Percentiles rank a stretch among this genome's conserved stretches.
phyloP scores from a whole-genome alignment of 495 filamentous ascomycete genomes.

The Letharia columbiana region DNA sequence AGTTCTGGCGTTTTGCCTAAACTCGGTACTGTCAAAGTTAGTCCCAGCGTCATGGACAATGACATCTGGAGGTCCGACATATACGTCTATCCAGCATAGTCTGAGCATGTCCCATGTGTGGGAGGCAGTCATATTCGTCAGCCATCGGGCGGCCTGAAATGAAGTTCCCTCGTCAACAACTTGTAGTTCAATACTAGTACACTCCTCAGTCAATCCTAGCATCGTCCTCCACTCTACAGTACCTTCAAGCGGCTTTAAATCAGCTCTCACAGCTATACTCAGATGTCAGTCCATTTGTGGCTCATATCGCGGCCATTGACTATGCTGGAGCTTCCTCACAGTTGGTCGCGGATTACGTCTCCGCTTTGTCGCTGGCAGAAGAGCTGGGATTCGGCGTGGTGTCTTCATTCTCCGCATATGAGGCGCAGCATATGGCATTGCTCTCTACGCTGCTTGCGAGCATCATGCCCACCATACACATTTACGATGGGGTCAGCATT shows the following conservation, averaged over 20 bases:
- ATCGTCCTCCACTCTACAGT: slow-evolving; percentile 68
- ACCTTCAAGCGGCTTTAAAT: slow-evolving; percentile 76
- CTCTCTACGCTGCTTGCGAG: slow-evolving; percentile 76
- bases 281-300: slow-evolving; percentile 82
- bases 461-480: slow-evolving; percentile 76
- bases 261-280: slow-evolving; percentile 84
- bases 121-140: too few relatives aligned
- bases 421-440: slow-evolving; percentile 91
- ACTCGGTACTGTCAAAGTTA: too few relatives aligned
- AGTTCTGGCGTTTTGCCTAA: too few relatives aligned
- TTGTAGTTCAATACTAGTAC: too few relatives aligned
- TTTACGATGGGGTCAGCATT: slow-evolving; percentile 84
- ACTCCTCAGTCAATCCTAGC: slow-evolving; percentile 84
- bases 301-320: slow-evolving; percentile 89
- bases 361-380: slow-evolving; percentile 72
- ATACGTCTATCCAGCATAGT: too few relatives aligned
- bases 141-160: too few relatives aligned
- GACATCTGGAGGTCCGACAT: too few relatives aligned
- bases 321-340: slow-evolving; percentile 57
- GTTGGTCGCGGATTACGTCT: slow-evolving; percentile 80
- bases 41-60: too few relatives aligned
- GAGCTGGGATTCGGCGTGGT: slow-evolving; percentile 84
- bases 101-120: too few relatives aligned
- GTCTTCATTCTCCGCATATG: slow-evolving; percentile 74
- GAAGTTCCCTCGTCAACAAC: too few relatives aligned